Conservation (phyloP, 371 early-diverging fungal species). For the Haplosporangium sp. region DNA sequence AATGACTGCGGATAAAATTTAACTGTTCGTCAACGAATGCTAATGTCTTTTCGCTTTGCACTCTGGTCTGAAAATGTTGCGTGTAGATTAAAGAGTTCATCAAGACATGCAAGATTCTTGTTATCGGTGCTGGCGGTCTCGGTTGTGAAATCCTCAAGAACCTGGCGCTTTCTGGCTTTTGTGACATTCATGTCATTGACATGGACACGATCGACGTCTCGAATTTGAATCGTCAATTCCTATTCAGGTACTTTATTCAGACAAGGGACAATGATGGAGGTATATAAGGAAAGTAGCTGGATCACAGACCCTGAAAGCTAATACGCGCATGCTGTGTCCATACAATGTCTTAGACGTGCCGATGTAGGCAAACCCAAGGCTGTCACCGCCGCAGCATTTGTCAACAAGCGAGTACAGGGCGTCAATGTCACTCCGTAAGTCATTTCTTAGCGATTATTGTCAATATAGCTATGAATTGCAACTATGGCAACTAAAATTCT, state of each 20-base stretch:
- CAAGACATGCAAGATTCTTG: conserved; percentile 57
- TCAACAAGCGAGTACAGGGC: conserved; percentile 85
- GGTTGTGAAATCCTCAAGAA: conserved; percentile 79
- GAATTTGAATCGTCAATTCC: conserved; percentile 85
- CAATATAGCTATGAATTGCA: background rate
- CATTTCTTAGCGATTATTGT: background rate
- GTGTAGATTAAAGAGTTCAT: conserved; percentile 49
- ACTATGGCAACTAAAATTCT: background rate
- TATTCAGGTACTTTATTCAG: conserved; percentile 60
- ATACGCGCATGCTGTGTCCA: too few species aligned
- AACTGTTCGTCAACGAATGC: background rate
- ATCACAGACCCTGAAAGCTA: too few species aligned
- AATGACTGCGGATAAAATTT: conserved; percentile 11
- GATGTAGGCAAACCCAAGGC: conserved; percentile 90
- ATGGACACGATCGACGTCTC: conserved; percentile 84
- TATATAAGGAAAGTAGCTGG: too few species aligned
- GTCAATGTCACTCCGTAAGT: conserved; percentile 85
- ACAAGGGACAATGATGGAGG: too few species aligned
- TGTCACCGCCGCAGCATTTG: conserved; percentile 88
- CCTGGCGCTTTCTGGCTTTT: conserved; percentile 72
- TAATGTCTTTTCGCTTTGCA: background rate
- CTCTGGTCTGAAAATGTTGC: background rate
- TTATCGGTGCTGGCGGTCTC: conserved; percentile 70
- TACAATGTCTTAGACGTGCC: conserved; percentile 57
- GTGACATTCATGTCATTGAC: conserved; percentile 77